Percentiles rank a stretch among this genome's conserved stretches.
Conservation (phyloP, 192 early-diverging fungal species). For the Rhizophagus clarus region DNA sequence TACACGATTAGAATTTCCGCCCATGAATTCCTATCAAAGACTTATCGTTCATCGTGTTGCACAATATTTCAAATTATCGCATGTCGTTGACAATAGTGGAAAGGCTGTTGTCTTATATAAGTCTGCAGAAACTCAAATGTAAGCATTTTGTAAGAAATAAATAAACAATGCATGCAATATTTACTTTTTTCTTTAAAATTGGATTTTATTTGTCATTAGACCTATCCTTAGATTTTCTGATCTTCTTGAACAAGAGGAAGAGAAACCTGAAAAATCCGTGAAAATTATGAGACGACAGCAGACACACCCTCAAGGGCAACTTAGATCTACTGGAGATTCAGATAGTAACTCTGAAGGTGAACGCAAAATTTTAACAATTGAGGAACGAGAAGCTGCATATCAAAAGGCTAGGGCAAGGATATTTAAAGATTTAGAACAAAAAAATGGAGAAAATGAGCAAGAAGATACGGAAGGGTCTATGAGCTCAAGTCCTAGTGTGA, state of each 20-base stretch:
- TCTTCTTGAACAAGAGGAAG: conserved; percentile 49
- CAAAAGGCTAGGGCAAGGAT: conserved; percentile 72
- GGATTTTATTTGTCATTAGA: conserved; percentile 14
- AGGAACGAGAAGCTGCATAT: conserved; percentile 70
- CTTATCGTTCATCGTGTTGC: conserved; percentile 74
- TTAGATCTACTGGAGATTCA: conserved; percentile 24
- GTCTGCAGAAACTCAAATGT: conserved; percentile 58
- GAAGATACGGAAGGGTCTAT: conserved; percentile 14
- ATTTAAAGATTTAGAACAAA: conserved; percentile 55
- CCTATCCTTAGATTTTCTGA: conserved; percentile 52
- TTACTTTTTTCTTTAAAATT: neutral
- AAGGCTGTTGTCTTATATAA: conserved; percentile 61
- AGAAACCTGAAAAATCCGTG: conserved; percentile 42
- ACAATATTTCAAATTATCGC: conserved; percentile 65
- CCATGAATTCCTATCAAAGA: conserved; percentile 76
- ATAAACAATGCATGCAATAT: neutral
- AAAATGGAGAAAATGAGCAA: conserved; percentile 23
- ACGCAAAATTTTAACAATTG: conserved; percentile 55
- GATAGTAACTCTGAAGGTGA: conserved; percentile 44
- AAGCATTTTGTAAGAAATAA: conserved; percentile 34
- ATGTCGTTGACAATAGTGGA: conserved; percentile 57
- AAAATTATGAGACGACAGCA: conserved; percentile 52
- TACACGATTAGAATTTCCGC: conserved; percentile 59
- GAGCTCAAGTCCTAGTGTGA: neutral
- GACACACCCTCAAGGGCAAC: conserved; percentile 28